Percentiles rank a stretch among this genome's conserved stretches.
Conservation (phyloP, 2,329 filamentous ascomycete species). For the Microdochium nivale region DNA sequence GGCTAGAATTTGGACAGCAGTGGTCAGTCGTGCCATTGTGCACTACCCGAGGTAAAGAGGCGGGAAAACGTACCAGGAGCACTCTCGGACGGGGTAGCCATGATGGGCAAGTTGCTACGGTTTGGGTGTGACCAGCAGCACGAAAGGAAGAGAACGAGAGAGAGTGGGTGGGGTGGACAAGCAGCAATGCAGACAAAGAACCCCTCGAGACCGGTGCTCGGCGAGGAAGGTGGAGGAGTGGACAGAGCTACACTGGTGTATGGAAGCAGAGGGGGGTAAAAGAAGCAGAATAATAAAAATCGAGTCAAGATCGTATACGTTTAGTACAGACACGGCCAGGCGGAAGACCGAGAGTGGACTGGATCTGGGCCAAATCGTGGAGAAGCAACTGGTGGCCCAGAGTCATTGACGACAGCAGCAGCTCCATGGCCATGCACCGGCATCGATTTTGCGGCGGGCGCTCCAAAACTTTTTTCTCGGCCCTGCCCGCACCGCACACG, state of each 20-base stretch:
- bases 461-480: neutral
- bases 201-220: neutral
- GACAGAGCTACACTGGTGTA: neutral
- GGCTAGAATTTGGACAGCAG: neutral
- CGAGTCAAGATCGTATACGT: neutral
- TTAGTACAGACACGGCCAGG: neutral
- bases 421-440: neutral
- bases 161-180: neutral
- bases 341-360: neutral
- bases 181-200: neutral
- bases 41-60: neutral
- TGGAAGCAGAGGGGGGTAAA: neutral
- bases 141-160: neutral
- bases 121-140: neutral
- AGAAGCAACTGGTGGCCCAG: neutral
- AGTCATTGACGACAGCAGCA: neutral
- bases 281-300: neutral
- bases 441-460: neutral
- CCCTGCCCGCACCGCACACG: neutral
- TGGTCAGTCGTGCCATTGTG: neutral
- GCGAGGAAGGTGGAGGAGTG: too few species aligned
- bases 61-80: neutral
- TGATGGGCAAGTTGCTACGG: neutral
- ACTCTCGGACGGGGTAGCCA: neutral
- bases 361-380: neutral